Conservation (phyloP, 1,284 basidiomycete species). For the Pseudozyma tsukubaensis region DNA sequence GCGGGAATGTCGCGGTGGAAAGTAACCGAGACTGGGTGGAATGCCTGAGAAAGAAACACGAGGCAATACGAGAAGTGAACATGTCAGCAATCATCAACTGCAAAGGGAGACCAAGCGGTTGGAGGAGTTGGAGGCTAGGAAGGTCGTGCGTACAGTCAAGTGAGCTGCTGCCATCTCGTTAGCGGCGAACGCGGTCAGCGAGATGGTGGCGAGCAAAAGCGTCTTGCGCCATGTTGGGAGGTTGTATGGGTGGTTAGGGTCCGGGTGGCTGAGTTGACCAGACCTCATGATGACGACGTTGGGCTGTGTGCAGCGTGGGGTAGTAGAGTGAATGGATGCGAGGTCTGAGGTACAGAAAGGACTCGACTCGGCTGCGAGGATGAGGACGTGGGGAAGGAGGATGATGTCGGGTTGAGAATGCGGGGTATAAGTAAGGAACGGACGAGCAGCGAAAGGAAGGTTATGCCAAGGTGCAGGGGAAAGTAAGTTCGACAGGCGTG, state of each 20-base stretch:
- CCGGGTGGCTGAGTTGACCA: slow-evolving; percentile 34
- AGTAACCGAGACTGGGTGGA: slow-evolving; percentile 52
- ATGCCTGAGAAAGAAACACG: slow-evolving; percentile 15
- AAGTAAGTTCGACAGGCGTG: background rate
- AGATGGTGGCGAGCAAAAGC: slow-evolving; percentile 60
- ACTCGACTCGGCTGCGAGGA: background rate
- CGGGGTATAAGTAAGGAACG: background rate
- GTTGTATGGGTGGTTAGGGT: slow-evolving; percentile 53
- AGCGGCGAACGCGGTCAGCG: slow-evolving; percentile 59
- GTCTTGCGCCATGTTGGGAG: slow-evolving; percentile 63
- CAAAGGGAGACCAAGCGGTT: background rate
- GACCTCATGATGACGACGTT: slow-evolving; percentile 23
- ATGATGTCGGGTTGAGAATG: background rate
- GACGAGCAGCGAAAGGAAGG: background rate
- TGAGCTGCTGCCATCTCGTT: slow-evolving; percentile 63
- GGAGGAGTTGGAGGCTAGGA: background rate
- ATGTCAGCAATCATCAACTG: background rate
- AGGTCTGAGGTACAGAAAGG: background rate
- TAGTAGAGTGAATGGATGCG: too few species aligned
- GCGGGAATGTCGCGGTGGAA: slow-evolving; percentile 56
- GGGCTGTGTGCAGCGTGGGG: background rate
- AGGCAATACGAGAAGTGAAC: background rate
- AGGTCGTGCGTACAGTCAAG: slow-evolving; percentile 40
- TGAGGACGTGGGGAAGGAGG: too few species aligned
- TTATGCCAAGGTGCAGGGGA: background rate